A percentile compares a stretch with the other conserved stretches of the same genome.
Conservation (phyloP, 169 alveolate genomes). For the Plasmodium cynomolgi region DNA sequence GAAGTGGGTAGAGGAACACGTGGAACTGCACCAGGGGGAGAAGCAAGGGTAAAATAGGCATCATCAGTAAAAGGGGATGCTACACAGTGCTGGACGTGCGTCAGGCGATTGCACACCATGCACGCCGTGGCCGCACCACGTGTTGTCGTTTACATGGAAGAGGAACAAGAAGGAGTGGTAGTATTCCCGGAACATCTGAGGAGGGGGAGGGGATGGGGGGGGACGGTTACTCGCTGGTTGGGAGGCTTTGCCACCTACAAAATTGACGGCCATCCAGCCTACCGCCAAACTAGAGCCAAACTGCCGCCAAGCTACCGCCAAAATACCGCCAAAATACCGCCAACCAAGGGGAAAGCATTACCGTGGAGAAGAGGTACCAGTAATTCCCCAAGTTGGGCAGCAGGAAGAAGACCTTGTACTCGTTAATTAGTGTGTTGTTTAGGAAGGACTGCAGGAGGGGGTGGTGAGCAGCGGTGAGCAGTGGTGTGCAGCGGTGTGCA, state of each 20-base stretch:
- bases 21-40: conserved; percentile 31
- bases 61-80: not conserved
- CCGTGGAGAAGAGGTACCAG: conserved; percentile 70
- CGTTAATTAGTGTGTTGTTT: conserved; percentile 57
- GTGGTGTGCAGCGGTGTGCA: not conserved
- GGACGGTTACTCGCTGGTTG: not conserved
- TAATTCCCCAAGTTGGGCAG: conserved; percentile 56
- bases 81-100: not conserved
- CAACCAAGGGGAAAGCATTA: not conserved
- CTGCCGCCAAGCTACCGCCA: too few species aligned
- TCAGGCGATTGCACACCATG: not conserved
- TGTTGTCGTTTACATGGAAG: conserved; percentile 35
- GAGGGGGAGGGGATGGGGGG: not conserved
- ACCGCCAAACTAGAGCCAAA: too few species aligned
- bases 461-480: not conserved
- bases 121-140: not conserved
- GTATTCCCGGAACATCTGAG: conserved; percentile 48
- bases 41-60: not conserved
- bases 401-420: conserved; percentile 31
- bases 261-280: not conserved
- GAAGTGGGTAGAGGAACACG: conserved; percentile 47
- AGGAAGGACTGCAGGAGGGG: conserved; percentile 30
- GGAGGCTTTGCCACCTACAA: not conserved
- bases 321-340: too few species aligned
- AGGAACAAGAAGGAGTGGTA: conserved; percentile 56